A percentile compares a stretch with the other conserved stretches of the same genome.
Evolutionary conservation across 768 basidiomycete genomes (phyloP).

Genomic region (Pulveroboletus sp.): DNA sequence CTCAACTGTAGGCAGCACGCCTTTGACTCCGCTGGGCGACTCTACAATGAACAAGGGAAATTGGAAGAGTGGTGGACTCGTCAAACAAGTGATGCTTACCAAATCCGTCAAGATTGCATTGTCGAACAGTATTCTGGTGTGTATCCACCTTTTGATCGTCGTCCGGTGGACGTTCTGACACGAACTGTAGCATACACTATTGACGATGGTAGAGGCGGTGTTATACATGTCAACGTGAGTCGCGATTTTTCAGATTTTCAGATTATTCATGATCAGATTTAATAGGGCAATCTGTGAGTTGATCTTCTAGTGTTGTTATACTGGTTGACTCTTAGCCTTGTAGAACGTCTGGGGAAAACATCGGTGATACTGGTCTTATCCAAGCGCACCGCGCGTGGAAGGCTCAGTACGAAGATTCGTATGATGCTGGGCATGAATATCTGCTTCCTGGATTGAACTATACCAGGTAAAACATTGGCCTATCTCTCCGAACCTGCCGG

Average conservation of each 20-base stretch:
- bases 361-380: conserved; percentile 81
- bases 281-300: conserved; percentile 72
- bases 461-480: conserved; percentile 49
- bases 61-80: conserved; percentile 94
- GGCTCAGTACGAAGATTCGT: conserved; percentile 61
- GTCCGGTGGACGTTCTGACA: neutral
- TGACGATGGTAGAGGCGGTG: conserved; percentile 80
- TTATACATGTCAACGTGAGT: conserved; percentile 80
- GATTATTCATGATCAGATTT: neutral
- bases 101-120: conserved; percentile 81
- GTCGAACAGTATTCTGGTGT: conserved; percentile 86
- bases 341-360: conserved; percentile 90
- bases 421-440: conserved; percentile 59
- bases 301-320: neutral
- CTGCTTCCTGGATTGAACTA: conserved; percentile 79
- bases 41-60: conserved; percentile 90
- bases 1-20: conserved; percentile 56
- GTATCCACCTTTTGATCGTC: conserved; percentile 28
- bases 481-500: neutral
- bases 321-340: conserved; percentile 12
- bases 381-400: conserved; percentile 94
- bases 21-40: conserved; percentile 84
- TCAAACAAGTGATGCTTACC: conserved; percentile 78
- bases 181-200: conserved; percentile 64
- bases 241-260: neutral